Percentiles rank a stretch among this genome's conserved stretches.
These are phyloP conservation scores for Aspergillus terreus DNA, from an alignment of 2,329 filamentous ascomycete species.

Conservation along the genomic window DNA sequence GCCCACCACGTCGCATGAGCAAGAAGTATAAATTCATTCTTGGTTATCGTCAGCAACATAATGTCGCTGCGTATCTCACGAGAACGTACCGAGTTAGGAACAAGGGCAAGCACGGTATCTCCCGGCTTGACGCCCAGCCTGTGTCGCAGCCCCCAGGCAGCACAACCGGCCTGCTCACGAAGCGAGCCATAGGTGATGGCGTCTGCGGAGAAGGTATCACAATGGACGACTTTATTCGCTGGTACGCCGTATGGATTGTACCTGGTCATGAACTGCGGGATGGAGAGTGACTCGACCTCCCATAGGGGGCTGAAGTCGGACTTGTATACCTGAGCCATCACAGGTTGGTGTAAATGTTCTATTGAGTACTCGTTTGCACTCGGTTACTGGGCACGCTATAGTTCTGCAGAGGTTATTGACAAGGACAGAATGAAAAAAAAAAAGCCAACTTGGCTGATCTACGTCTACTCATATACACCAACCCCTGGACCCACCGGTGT, in stretches of 20 bases:
- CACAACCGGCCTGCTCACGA: slow-evolving; percentile 17
- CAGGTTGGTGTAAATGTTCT: neutral
- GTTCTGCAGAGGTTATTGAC: too few species aligned
- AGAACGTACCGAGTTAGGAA: slow-evolving; percentile 19
- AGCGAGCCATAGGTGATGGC: slow-evolving; percentile 23
- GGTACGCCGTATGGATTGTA: slow-evolving; percentile 24
- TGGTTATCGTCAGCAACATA: neutral
- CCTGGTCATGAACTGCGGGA: slow-evolving; percentile 21
- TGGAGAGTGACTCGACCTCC: slow-evolving; percentile 15
- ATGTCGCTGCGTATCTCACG: neutral
- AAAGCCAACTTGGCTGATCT: too few species aligned
- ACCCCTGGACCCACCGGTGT: too few species aligned
- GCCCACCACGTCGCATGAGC: slow-evolving; percentile 25
- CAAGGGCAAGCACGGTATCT: slow-evolving; percentile 19
- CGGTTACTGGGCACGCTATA: too few species aligned
- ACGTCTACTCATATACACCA: too few species aligned
- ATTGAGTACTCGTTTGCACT: too few species aligned
- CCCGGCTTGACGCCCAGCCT: slow-evolving; percentile 17
- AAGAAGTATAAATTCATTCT: slow-evolving; percentile 24
- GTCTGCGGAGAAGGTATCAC: slow-evolving; percentile 21
- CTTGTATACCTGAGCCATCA: neutral
- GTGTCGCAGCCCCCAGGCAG: slow-evolving; percentile 21
- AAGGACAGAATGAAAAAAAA: too few species aligned
- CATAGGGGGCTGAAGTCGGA: slow-evolving; percentile 3
- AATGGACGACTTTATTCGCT: slow-evolving; percentile 20